Conservation (phyloP, 371 early-diverging fungal genomes). For the Blakeslea trispora region DNA sequence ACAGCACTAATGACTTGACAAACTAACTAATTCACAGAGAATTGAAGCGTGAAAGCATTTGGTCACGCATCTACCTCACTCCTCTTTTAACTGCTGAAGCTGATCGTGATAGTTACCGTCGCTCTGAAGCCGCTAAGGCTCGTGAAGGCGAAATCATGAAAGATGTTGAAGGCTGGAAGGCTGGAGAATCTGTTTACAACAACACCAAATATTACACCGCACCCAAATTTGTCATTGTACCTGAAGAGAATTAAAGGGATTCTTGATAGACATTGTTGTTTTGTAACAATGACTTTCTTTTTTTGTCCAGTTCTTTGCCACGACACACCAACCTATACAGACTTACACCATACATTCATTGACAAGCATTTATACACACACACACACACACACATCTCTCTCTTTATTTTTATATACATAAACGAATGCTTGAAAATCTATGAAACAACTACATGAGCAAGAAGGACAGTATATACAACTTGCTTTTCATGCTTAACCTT, state of each 20-base stretch:
- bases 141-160: slow-evolving; percentile 90
- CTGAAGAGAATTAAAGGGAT: slow-evolving; percentile 41
- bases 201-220: slow-evolving; percentile 78
- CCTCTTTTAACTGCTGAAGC: slow-evolving; percentile 93
- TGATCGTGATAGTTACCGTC: slow-evolving; percentile 90
- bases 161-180: slow-evolving; percentile 78
- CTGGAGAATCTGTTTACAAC: slow-evolving; percentile 79
- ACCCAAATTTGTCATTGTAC: slow-evolving; percentile 59
- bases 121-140: slow-evolving; percentile 72
- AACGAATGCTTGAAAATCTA: too few species aligned
- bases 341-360: too few species aligned
- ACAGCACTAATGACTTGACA: not conserved
- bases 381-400: too few species aligned
- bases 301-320: not conserved
- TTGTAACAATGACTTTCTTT: not conserved
- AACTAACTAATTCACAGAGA: slow-evolving; percentile 60
- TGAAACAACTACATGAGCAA: too few species aligned
- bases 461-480: too few species aligned
- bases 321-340: too few species aligned
- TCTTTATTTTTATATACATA: too few species aligned
- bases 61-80: slow-evolving; percentile 88
- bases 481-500: too few species aligned
- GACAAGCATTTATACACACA: too few species aligned
- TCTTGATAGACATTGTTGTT: not conserved
- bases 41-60: slow-evolving; percentile 89